These are phyloP conservation scores for Friedmanniomyces simplex DNA, from an alignment of 495 filamentous ascomycete species.

Conservation along the genomic window DNA sequence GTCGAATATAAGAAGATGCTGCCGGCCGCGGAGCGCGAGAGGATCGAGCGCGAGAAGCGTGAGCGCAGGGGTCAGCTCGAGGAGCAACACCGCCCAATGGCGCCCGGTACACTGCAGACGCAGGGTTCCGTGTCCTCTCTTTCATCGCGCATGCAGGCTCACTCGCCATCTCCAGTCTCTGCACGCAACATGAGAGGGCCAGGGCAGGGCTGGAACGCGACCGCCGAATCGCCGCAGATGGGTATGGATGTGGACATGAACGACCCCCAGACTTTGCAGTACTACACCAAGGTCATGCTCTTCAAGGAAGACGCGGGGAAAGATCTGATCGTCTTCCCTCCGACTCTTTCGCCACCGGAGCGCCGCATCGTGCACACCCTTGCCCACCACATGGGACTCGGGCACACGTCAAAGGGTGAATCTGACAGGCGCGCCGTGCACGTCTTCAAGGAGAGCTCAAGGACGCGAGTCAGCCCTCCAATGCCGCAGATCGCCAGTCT, in stretches of 20 bases:
- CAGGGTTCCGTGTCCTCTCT: conserved; percentile 79
- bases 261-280: conserved; percentile 73
- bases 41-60: conserved; percentile 94
- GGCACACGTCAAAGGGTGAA: conserved; percentile 76
- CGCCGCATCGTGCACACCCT: conserved; percentile 86
- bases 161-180: conserved; percentile 63
- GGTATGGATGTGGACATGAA: conserved; percentile 69
- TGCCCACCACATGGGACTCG: conserved; percentile 87
- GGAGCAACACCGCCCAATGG: conserved; percentile 81
- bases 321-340: conserved; percentile 74
- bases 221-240: conserved; percentile 1
- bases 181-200: conserved; percentile 48
- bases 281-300: conserved; percentile 77
- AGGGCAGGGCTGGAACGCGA: conserved; percentile 37
- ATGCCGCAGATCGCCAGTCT: conserved; percentile 48
- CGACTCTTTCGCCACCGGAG: conserved; percentile 67
- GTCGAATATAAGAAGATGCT: conserved; percentile 99
- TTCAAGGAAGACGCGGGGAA: conserved; percentile 71
- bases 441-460: conserved; percentile 59
- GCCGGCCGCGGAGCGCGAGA: conserved; percentile 81
- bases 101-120: conserved; percentile 54
- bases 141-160: conserved; percentile 52
- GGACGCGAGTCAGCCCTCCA: conserved; percentile 47
- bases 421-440: conserved; percentile 80
- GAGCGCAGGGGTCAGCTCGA: conserved; percentile 93